Percentiles rank a stretch among this genome's conserved stretches.
phyloP scores from a whole-genome alignment of 208 protist genomes.

The Perkinsela sp. region DNA sequence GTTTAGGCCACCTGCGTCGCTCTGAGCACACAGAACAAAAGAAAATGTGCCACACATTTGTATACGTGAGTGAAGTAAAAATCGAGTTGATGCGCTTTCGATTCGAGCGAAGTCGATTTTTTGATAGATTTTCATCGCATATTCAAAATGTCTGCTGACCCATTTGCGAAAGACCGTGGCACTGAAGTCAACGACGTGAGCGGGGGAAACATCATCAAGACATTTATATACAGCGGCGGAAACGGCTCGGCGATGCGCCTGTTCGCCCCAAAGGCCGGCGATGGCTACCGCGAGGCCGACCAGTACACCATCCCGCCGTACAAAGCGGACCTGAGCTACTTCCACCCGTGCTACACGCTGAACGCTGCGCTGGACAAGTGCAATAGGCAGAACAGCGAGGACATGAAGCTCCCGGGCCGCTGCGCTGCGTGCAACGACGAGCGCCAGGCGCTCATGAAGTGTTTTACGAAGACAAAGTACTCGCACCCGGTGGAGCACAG shows the following conservation, averaged over 20 bases:
- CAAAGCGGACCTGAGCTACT: neutral
- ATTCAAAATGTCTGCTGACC: neutral
- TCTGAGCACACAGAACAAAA: no score
- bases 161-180: neutral
- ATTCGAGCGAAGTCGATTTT: no score
- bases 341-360: neutral
- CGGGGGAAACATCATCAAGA: neutral
- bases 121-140: no score
- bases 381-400: neutral
- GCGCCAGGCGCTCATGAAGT: neutral
- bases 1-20: no score
- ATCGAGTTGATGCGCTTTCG: no score
- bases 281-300: neutral
- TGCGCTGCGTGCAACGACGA: neutral
- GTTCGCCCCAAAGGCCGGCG: neutral
- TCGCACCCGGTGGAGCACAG: neutral
- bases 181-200: neutral
- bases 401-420: neutral
- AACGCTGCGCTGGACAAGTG: neutral
- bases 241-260: neutral
- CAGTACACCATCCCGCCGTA: neutral
- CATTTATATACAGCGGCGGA: neutral
- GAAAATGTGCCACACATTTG: no score
- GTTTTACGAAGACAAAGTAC: neutral
- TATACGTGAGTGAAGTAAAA: no score